These are phyloP conservation scores for Claviceps humidiphila DNA, from an alignment of 2,329 filamentous ascomycete species.

Conservation along the genomic window DNA sequence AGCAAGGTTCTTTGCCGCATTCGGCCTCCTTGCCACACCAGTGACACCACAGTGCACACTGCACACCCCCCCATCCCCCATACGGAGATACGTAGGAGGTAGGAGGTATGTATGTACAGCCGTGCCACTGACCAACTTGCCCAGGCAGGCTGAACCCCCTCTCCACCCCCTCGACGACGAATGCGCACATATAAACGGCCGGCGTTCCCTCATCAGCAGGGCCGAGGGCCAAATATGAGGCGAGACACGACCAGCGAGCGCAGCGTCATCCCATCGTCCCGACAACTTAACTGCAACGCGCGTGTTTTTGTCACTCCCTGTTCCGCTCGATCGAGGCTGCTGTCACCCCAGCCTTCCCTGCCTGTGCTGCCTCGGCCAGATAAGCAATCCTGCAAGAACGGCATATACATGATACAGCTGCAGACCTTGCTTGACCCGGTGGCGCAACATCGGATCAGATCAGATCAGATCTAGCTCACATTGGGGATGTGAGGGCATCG, in stretches of 20 bases:
- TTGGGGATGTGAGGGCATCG: slow-evolving; percentile 3
- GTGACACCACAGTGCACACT: too few relatives aligned
- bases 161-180: slow-evolving; percentile 2
- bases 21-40: too few relatives aligned
- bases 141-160: neutral
- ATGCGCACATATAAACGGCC: slow-evolving; percentile 34
- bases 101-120: too few relatives aligned
- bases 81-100: too few relatives aligned
- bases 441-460: neutral
- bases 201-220: slow-evolving; percentile 23
- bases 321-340: neutral
- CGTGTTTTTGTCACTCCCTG: neutral
- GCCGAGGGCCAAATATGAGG: neutral
- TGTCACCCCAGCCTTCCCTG: neutral
- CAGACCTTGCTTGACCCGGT: neutral
- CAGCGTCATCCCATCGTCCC: neutral
- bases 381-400: neutral
- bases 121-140: too few relatives aligned
- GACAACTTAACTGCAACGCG: neutral
- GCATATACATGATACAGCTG: neutral
- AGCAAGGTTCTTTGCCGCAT: neutral
- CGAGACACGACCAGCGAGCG: neutral
- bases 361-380: neutral
- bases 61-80: too few relatives aligned
- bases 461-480: slow-evolving; percentile 1